Evolutionary conservation across 768 basidiomycete genomes (phyloP), one percentile per base, ranked within the genome.

Genomic region (Gloeopeniophorella convolvens): DNA sequence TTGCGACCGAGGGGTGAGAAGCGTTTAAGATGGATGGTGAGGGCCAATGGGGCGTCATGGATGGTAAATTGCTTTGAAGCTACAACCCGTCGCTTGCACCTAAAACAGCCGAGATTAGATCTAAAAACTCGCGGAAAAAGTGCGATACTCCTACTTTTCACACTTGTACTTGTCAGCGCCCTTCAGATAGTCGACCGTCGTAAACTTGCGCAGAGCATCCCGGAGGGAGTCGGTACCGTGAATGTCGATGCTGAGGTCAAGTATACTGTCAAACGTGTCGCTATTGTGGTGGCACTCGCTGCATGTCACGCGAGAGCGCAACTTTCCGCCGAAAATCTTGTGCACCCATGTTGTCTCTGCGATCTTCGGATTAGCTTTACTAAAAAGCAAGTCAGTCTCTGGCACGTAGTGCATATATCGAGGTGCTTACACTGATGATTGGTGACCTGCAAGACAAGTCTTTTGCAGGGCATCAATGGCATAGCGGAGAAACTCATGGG

Each of bases 111-210:
- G 48, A 3, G 26, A 42, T 44, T 12, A 43, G 35, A n/a, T 26
- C 13, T 18, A 48, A 40, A 46, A 10, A 13, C 6, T 24, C 20
- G 34, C 32, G 9, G 37, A 36, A 39, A 28, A 21, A 35, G 37
- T 45, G 6, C 6, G 42, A 12, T n/a, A 27, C 31, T 75, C 88
- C 60, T 63, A 96, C 92, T 91, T 97, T 69, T 99, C 96, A 67
- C 96, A 99, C 65, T 94, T 91, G 68, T 99, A 99, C 70, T 94
- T 94, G 73, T 99, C 91, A 5, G 83, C 80, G 0, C 95, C 96
- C 54, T 81, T 88, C 55, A 99, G 67, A 55, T 77, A 72, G 62
- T 99, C 96, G 40, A 86, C 71, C 7, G 80, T 82, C 31, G 88
- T 79, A 60, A 96, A 96, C 61, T 82, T 85, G 30, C 76, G 74